A percentile compares a stretch with the other conserved stretches of the same genome.
Evolutionary conservation across 2,329 filamentous ascomycete species (phyloP).

Genomic region (Cadophora gregata): DNA sequence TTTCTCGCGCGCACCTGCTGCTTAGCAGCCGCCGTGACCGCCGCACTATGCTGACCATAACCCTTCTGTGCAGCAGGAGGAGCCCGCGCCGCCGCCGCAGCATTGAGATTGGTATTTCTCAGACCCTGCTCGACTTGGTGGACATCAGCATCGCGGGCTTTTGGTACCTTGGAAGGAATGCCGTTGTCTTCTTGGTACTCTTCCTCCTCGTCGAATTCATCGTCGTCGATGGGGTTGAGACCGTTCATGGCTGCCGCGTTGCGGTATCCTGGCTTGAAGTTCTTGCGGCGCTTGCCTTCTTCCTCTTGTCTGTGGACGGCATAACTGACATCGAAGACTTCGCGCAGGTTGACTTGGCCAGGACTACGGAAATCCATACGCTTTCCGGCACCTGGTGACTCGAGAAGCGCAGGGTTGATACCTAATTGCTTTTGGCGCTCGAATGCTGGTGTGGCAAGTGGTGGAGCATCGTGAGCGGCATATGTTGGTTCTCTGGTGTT

Average conservation of each 20-base stretch:
- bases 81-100: conserved; percentile 65
- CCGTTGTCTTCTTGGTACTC: conserved; percentile 61
- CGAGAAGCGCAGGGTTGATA: conserved; percentile 61
- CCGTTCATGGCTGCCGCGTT: conserved; percentile 67
- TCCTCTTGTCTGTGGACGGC: conserved; percentile 97
- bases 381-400: conserved; percentile 65
- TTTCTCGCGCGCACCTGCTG: conserved; percentile 76
- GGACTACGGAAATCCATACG: conserved; percentile 94
- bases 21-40: conserved; percentile 82
- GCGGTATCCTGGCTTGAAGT: conserved; percentile 74
- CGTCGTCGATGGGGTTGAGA: conserved; percentile 68
- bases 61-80: conserved; percentile 56
- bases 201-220: conserved; percentile 70
- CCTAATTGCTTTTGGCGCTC: conserved; percentile 44
- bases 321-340: conserved; percentile 98
- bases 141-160: conserved; percentile 63
- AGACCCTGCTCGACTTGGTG: conserved; percentile 85
- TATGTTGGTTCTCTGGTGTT: conserved; percentile 71
- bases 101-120: conserved; percentile 77
- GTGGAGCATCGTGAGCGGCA: conserved; percentile 71
- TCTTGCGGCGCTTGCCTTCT: conserved; percentile 89
- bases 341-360: conserved; percentile 90
- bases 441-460: conserved; percentile 69
- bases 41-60: conserved; percentile 87
- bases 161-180: conserved; percentile 69